A percentile compares a stretch with the other conserved stretches of the same genome.
phyloP scores from a whole-genome alignment of 2,329 filamentous ascomycete species.

The Aspergillus neotritici region DNA sequence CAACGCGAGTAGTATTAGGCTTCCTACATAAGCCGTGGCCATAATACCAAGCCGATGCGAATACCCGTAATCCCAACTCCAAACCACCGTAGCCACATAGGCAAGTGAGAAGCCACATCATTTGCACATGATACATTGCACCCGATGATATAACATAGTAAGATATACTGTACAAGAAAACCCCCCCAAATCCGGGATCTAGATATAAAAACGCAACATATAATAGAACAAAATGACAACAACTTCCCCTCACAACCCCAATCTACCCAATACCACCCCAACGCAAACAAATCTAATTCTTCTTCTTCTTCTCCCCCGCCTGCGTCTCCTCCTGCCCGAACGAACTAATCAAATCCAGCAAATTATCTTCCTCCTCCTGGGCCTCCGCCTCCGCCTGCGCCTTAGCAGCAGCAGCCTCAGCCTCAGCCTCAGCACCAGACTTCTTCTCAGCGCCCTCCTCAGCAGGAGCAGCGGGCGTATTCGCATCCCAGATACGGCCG shows the following conservation, averaged over 20 bases:
- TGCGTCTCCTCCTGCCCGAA: constrained; percentile 41
- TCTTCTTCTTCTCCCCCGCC: constrained; percentile 32
- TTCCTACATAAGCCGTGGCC: no score
- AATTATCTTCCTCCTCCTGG: constrained; percentile 47
- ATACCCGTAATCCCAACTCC: no score
- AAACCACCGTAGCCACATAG: no score
- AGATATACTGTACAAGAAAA: constrained; percentile 12
- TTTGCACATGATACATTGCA: no score
- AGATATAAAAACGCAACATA: constrained; percentile 2
- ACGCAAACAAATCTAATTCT: constrained; percentile 22
- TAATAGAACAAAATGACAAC: constrained; percentile 9
- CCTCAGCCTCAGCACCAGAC: constrained; percentile 25
- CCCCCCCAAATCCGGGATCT: not conserved
- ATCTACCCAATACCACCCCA: no score
- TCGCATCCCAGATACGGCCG: constrained; percentile 74
- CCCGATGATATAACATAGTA: constrained; percentile 3
- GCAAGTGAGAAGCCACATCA: no score
- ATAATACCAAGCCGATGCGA: no score
- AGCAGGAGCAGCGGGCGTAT: constrained; percentile 28
- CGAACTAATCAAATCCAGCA: constrained; percentile 54
- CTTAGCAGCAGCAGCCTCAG: constrained; percentile 27
- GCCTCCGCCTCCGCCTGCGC: constrained; percentile 38
- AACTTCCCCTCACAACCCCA: not conserved
- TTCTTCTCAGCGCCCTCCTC: constrained; percentile 15
- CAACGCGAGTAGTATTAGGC: no score